A percentile compares a stretch with the other conserved stretches of the same genome.
phyloP scores from a whole-genome alignment of 2,329 filamentous ascomycete genomes.

The Fonsecaea monophora region DNA sequence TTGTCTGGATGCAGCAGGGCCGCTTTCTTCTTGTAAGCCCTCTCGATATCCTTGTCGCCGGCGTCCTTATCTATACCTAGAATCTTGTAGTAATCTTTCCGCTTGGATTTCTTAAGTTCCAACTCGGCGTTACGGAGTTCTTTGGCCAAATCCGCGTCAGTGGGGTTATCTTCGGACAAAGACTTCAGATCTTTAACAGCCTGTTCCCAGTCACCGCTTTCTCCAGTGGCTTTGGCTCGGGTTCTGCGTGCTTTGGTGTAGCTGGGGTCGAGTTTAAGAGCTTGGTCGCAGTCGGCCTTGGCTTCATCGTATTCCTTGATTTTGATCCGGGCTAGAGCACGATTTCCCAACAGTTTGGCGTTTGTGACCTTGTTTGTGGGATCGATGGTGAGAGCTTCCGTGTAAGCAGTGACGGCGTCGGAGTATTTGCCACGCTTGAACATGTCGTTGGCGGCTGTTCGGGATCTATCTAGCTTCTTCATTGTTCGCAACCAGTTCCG shows the following conservation, averaged over 20 bases:
- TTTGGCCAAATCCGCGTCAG: conserved; percentile 78
- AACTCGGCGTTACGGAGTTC: conserved; percentile 90
- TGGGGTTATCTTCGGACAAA: conserved; percentile 80
- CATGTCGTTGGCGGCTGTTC: conserved; percentile 87
- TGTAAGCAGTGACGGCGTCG: conserved; percentile 83
- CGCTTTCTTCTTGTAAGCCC: conserved; percentile 93
- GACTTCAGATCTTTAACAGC: conserved; percentile 87
- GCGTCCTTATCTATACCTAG: conserved; percentile 86
- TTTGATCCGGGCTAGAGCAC: conserved; percentile 79
- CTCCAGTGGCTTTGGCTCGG: conserved; percentile 86
- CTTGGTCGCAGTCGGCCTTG: conserved; percentile 83
- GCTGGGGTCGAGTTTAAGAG: conserved; percentile 78
- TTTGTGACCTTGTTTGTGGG: conserved; percentile 89
- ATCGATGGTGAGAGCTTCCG: conserved; percentile 81
- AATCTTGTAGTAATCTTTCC: conserved; percentile 99
- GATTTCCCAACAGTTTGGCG: conserved; percentile 92
- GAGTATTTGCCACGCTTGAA: conserved; percentile 87
- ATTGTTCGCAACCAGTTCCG: conserved; percentile 88
- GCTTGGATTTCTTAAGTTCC: conserved; percentile 94
- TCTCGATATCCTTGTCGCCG: conserved; percentile 85
- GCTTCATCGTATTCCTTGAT: conserved; percentile 84
- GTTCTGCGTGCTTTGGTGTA: conserved; percentile 94
- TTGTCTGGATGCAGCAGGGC: conserved; percentile 97
- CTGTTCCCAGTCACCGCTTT: conserved; percentile 89
- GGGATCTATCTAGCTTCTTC: conserved; percentile 89